phyloP scores from a whole-genome alignment of 1,284 basidiomycete species.

The Pseudozyma flocculosa region DNA sequence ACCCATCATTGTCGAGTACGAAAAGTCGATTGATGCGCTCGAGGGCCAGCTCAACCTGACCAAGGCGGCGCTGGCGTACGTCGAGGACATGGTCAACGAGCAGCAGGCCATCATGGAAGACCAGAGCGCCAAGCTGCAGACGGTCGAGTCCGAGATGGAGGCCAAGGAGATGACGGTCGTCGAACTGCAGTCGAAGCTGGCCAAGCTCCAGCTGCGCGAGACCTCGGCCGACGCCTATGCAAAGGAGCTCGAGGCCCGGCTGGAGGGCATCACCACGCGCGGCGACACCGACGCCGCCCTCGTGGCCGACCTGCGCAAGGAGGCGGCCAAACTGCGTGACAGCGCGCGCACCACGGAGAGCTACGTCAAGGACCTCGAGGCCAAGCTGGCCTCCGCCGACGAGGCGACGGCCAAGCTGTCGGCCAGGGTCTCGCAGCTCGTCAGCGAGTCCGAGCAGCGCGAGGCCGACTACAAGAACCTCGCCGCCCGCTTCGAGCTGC shows the following conservation, averaged over 20 bases:
- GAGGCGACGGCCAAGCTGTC: constrained; percentile 71
- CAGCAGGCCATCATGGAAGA: constrained; percentile 75
- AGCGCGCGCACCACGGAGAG: constrained; percentile 70
- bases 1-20: constrained; percentile 92
- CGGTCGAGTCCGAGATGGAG: constrained; percentile 67
- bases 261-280: constrained; percentile 77
- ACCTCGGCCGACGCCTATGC: constrained; percentile 89
- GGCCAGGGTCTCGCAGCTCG: constrained; percentile 73
- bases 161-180: constrained; percentile 77
- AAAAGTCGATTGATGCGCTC: constrained; percentile 92
- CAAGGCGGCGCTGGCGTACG: constrained; percentile 80
- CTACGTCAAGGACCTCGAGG: constrained; percentile 88
- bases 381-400: constrained; percentile 75
- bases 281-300: constrained; percentile 73
- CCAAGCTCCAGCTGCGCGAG: constrained; percentile 83
- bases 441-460: constrained; percentile 72
- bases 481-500: constrained; percentile 69
- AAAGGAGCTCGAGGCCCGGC: constrained; percentile 83
- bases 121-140: constrained; percentile 59
- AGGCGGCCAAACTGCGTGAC: constrained; percentile 76
- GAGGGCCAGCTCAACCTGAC: constrained; percentile 90
- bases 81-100: constrained; percentile 87
- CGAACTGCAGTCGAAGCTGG: constrained; percentile 76
- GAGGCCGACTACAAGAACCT: constrained; percentile 70
- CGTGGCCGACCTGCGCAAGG: constrained; percentile 77